A percentile compares a stretch with the other conserved stretches of the same genome.
Evolutionary conservation across 768 basidiomycete species (phyloP).

Genomic region (Albatrellus ellisii): DNA sequence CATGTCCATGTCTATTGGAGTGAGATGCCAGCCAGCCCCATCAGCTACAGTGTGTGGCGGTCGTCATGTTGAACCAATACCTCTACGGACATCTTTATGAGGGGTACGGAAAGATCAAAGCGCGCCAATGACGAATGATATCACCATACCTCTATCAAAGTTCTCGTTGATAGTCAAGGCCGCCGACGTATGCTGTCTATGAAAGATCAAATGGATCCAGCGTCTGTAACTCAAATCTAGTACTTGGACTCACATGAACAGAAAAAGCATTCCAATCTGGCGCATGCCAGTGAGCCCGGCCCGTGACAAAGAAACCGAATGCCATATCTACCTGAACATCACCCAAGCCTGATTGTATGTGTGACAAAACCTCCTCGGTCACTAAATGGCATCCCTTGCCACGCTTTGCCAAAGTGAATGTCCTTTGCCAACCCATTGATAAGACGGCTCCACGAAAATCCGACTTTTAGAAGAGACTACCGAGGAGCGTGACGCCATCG

Average conservation of each 20-base stretch:
- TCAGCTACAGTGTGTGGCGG: neutral
- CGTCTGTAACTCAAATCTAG: neutral
- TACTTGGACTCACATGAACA: constrained; percentile 74
- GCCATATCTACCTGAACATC: constrained; percentile 40
- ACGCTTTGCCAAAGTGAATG: constrained; percentile 46
- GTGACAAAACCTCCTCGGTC: constrained; percentile 56
- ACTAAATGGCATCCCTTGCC: constrained; percentile 71
- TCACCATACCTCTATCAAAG: constrained; percentile 52
- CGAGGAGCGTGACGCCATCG: too few relatives aligned
- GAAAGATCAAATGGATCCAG: neutral
- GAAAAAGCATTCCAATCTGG: constrained; percentile 77
- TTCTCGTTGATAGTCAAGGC: constrained; percentile 85
- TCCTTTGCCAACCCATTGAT: constrained; percentile 83
- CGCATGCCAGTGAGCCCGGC: neutral
- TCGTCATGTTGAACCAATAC: constrained; percentile 15
- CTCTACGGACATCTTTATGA: constrained; percentile 30
- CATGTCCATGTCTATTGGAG: constrained; percentile 81
- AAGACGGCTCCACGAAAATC: too few relatives aligned
- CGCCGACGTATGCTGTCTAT: constrained; percentile 64
- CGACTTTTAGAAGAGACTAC: too few relatives aligned
- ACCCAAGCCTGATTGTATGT: constrained; percentile 58
- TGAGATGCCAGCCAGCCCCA: constrained; percentile 17
- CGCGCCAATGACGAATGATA: neutral
- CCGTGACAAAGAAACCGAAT: neutral
- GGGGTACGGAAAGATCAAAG: neutral